Percentiles rank a stretch among this genome's conserved stretches.
Conservation (phyloP, 106 monocot species). For the Apostasia ramifera region DNA sequence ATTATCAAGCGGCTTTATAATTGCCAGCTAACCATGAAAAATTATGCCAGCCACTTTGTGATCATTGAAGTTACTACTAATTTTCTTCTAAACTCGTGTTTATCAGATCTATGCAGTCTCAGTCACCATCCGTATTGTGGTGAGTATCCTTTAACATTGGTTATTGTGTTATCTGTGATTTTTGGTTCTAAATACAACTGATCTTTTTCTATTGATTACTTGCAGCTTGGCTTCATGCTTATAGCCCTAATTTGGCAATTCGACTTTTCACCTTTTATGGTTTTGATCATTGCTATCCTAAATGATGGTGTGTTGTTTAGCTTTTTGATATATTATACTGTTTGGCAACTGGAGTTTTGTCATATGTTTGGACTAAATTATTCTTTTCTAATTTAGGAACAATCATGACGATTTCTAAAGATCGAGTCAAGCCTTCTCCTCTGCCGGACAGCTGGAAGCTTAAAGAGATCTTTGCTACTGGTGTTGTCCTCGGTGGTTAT, state of each 20-base stretch:
- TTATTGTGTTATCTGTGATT: no score
- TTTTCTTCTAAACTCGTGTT: constrained; percentile 3
- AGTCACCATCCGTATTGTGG: constrained; percentile 85
- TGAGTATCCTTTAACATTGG: constrained; percentile 20
- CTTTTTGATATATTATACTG: neutral
- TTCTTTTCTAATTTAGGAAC: constrained; percentile 31
- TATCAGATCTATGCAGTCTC: constrained; percentile 77
- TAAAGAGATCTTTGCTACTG: constrained; percentile 77
- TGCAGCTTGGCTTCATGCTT: constrained; percentile 66
- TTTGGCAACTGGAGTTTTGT: no score
- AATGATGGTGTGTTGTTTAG: constrained; percentile 49
- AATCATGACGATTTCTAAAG: constrained; percentile 84
- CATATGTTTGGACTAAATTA: no score
- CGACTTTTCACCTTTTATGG: constrained; percentile 86
- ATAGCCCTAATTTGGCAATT: constrained; percentile 80
- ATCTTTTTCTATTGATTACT: neutral
- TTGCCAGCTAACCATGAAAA: no score
- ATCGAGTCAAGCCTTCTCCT: constrained; percentile 72
- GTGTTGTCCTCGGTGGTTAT: constrained; percentile 61
- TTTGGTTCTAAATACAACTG: neutral
- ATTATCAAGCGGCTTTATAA: no score
- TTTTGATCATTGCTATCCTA: constrained; percentile 77
- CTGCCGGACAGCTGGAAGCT: constrained; percentile 81
- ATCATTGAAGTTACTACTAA: neutral
- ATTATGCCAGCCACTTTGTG: no score